phyloP scores from a whole-genome alignment of 78 protist species.

The Acrasis kona region DNA sequence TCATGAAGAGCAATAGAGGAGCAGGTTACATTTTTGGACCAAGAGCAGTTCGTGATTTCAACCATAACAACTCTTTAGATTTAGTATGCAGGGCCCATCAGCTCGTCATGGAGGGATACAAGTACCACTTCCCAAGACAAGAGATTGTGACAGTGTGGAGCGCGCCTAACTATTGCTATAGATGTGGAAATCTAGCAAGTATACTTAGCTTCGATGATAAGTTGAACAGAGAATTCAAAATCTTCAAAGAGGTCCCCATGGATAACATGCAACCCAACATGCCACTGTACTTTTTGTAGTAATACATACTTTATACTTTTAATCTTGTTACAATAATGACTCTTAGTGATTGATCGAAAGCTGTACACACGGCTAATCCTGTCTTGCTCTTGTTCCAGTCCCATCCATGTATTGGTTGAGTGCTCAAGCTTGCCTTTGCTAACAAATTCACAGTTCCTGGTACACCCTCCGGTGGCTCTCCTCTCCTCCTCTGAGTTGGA shows the following conservation, averaged over 20 bases:
- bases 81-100: slow-evolving; percentile 92
- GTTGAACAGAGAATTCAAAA: slow-evolving; percentile 49
- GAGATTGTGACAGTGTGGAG: slow-evolving; percentile 41
- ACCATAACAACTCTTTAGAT: slow-evolving; percentile 72
- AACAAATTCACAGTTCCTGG: slow-evolving; percentile 20
- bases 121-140: slow-evolving; percentile 74
- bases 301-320: no score
- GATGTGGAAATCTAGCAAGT: slow-evolving; percentile 40
- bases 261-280: neutral
- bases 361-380: slow-evolving; percentile 44
- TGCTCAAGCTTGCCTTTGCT: neutral
- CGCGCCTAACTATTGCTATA: slow-evolving; percentile 67
- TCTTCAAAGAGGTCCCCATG: slow-evolving; percentile 43
- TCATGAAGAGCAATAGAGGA: slow-evolving; percentile 88
- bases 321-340: slow-evolving; percentile 45
- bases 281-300: neutral
- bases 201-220: slow-evolving; percentile 45
- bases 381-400: slow-evolving; percentile 44
- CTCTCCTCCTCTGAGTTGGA: slow-evolving; percentile 14
- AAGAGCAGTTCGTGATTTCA: slow-evolving; percentile 77
- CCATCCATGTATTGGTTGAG: slow-evolving; percentile 48
- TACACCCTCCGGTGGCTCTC: slow-evolving; percentile 19
- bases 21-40: slow-evolving; percentile 93
- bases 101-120: slow-evolving; percentile 89
- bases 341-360: slow-evolving; percentile 59